Percentiles rank a stretch among this genome's conserved stretches.
These are phyloP conservation scores for Ceratocystis lukuohia DNA, from an alignment of 2,329 filamentous ascomycete genomes.

Conservation along the genomic window DNA sequence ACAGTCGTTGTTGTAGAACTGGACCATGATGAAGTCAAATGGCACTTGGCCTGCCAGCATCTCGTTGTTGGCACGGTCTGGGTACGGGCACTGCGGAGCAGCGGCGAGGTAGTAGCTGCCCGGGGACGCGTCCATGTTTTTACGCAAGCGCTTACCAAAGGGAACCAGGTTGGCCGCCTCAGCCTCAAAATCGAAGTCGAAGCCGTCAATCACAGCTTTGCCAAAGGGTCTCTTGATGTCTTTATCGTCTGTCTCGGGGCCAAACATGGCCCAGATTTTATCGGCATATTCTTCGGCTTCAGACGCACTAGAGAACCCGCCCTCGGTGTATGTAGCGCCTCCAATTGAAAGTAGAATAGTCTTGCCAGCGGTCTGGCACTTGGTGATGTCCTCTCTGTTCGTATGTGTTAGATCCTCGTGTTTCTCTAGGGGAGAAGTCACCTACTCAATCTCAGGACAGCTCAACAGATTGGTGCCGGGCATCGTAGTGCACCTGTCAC, in stretches of 20 bases:
- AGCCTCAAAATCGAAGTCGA: conserved; percentile 32
- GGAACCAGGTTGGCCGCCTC: conserved; percentile 22
- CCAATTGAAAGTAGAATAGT: conserved; percentile 35
- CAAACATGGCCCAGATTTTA: conserved; percentile 30
- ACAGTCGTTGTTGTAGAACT: conserved; percentile 46
- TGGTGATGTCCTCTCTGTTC: conserved; percentile 26
- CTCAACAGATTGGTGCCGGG: conserved; percentile 42
- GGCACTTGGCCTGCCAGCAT: conserved; percentile 30
- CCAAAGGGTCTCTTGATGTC: conserved; percentile 30
- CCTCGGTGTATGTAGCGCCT: conserved; percentile 32
- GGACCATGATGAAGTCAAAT: conserved; percentile 34
- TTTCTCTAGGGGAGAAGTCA: conserved; percentile 14
- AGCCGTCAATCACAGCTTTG: conserved; percentile 29
- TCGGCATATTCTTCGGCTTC: conserved; percentile 29
- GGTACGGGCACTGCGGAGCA: conserved; percentile 34
- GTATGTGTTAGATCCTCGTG: neutral
- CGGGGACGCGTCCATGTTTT: conserved; percentile 34
- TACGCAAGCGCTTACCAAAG: conserved; percentile 29
- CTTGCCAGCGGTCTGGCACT: conserved; percentile 31
- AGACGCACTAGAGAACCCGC: conserved; percentile 37
- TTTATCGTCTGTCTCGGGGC: conserved; percentile 26
- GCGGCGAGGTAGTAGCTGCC: conserved; percentile 29
- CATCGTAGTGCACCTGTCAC: conserved; percentile 47
- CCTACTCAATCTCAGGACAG: conserved; percentile 53
- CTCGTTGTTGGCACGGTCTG: conserved; percentile 26